Evolutionary conservation across 306 rosid genomes (phyloP), one percentile per base, ranked within the genome.

Genomic region (Cotoneaster glaucophyllus): DNA sequence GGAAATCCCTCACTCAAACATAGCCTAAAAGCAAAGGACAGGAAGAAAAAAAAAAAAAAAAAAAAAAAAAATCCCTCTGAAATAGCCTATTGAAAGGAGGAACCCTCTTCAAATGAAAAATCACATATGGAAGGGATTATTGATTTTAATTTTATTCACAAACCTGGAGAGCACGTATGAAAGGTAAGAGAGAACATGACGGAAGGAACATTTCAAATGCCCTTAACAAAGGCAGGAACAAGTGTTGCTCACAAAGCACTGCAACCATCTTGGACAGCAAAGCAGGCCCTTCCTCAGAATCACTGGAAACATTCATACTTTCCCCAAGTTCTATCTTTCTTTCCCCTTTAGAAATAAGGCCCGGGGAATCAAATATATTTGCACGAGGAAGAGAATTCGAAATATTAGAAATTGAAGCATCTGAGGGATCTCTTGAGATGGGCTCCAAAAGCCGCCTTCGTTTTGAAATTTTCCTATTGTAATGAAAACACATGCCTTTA

Each of bases 131-230:
- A 64, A 71, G 34, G 71, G 54, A 82, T 15, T 59, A 53, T 43
- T 52, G 52, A 74, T 76, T 85, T 74, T 67, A 50, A 83, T 31
- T 32, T 71, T 78, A 74, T 68, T 67, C 70, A 82, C 87, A 69
- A 81, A 92, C 98, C 97, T 94, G 97, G 78, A 92, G 93, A 71
- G 97, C 97, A 37, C 96, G 98, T 65, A 94, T 86, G 88, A 94
- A 92, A 31, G 97, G 94, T 77, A 94, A 76, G 76, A 94, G 81
- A 59, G 97, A 88, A 82, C 96, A 90, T 34, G 98, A 94, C 45
- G 98, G 98, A 84, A 94, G 96, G 86, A 94, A 94, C 98, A 89
- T 92, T 78, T 90, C 97, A 77, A 94, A 94, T 15, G 98, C 97
- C 90, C 95, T 92, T 56, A 92, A 87, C 88, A 94, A 81, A 75